phyloP scores from a whole-genome alignment of 73 alveolate genomes.

The Paramecium biaurelia region DNA sequence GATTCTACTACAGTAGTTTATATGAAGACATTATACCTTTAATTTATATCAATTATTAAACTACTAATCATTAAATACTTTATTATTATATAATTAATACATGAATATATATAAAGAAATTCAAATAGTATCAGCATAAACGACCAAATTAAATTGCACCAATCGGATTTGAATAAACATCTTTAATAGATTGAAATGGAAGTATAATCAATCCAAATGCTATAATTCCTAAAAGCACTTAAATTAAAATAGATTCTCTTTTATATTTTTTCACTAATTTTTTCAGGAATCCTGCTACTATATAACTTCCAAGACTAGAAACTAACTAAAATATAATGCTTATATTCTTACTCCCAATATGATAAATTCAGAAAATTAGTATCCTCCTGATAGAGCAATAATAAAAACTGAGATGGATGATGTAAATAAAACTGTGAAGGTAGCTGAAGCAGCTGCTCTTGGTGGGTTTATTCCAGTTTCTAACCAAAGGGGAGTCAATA shows the following conservation, averaged over 20 bases:
- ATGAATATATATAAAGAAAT: background rate
- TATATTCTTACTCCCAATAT: background rate
- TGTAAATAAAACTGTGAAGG: slow-evolving; percentile 78
- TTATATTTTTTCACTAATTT: background rate
- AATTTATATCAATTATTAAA: too few species aligned
- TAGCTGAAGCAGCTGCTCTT: slow-evolving; percentile 83
- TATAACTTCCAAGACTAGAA: slow-evolving; percentile 30
- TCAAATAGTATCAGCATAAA: background rate
- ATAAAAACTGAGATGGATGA: slow-evolving; percentile 56
- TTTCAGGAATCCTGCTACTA: slow-evolving; percentile 16
- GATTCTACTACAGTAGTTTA: too few species aligned
- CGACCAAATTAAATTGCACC: slow-evolving; percentile 10
- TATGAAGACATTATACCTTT: too few species aligned
- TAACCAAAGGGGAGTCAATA: slow-evolving; percentile 79
- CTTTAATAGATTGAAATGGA: slow-evolving; percentile 40
- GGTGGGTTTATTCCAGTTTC: slow-evolving; percentile 81
- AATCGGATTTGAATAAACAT: background rate
- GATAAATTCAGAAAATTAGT: background rate
- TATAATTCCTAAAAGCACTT: slow-evolving; percentile 25
- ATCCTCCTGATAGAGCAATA: slow-evolving; percentile 34
- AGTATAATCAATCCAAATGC: slow-evolving; percentile 8
- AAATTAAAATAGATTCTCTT: slow-evolving; percentile 15
- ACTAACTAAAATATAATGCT: background rate
- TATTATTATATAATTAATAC: background rate
- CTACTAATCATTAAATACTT: too few species aligned